Evolutionary conservation across 139 green algal genomes (phyloP), one percentile per base, ranked within the genome.

Genomic region (Spirogloea muscicola): DNA sequence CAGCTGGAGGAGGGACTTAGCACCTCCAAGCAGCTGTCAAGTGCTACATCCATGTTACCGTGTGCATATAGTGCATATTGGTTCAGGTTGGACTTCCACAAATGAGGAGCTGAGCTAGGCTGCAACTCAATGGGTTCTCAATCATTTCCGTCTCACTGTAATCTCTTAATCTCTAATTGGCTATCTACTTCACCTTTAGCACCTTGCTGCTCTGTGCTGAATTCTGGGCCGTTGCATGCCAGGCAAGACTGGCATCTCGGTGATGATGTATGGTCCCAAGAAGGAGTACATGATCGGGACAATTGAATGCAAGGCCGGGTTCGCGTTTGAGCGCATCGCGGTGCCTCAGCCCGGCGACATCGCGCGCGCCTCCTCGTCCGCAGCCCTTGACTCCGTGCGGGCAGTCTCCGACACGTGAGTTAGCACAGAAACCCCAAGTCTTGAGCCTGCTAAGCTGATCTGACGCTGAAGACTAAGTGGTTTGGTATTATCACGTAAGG

Each of bases 291-390:
- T 93, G 57, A 79, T 96, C 16, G 81, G 77, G n/a, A 86, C 81
- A 68, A 96, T 96, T 60, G 86, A 96, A 84, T 75, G 75, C 61
- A 67, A 79, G 10, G 91, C 91, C 1, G 91, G 91, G 37, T 49
- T 95, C 51, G 88, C 87, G 74, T 95, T 95, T 79, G 88, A 95
- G 82, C 87, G 93, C 57, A 89, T 97, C 9, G 88, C 88, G 27
- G 87, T 91, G 27, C 94, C 94, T 0, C 91, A 96, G 84, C 89
- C 93, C 0, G 67, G 81, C 3, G 92, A 98, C 77, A 95, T 98
- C 85, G 93, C 91, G 0, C 46, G 27, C 39, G 86, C 91, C 27
- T 83, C 90, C 4, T 89, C 89, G 4, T 81, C 92, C 48, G 39
- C 16, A 37, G 88, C 90, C 3, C 64, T 93, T 34, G 81, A 91